A percentile compares a stretch with the other conserved stretches of the same genome.
Evolutionary conservation across 2,329 filamentous ascomycete genomes (phyloP).

Genomic region (Calonectria pseudoreteaudii): DNA sequence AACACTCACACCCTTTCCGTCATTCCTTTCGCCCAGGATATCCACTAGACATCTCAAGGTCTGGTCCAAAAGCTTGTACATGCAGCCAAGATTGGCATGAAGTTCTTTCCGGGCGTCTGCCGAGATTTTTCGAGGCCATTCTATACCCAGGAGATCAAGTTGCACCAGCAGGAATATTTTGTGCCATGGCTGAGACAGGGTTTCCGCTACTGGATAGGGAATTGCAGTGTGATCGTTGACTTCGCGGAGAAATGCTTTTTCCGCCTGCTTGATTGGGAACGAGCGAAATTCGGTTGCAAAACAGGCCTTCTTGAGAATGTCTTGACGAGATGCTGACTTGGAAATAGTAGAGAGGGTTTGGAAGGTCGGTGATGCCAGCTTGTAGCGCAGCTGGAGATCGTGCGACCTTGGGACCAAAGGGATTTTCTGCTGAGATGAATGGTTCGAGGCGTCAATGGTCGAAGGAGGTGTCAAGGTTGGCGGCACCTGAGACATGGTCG

Average conservation of each 20-base stretch:
- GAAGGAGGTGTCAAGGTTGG: background rate
- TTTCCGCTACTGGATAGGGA: slow-evolving; percentile 50
- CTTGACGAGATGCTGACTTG: slow-evolving; percentile 42
- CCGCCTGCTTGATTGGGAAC: slow-evolving; percentile 50
- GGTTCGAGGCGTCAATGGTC: background rate
- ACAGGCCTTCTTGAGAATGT: slow-evolving; percentile 53
- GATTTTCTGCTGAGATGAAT: background rate
- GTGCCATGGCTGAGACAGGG: slow-evolving; percentile 72
- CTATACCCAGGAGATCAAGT: slow-evolving; percentile 72
- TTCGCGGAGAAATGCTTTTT: slow-evolving; percentile 51
- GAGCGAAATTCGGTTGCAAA: slow-evolving; percentile 52
- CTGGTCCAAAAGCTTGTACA: slow-evolving; percentile 49
- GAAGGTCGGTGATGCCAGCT: slow-evolving; percentile 47
- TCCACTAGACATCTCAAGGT: slow-evolving; percentile 54
- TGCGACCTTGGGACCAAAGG: slow-evolving; percentile 19
- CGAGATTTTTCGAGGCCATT: slow-evolving; percentile 65
- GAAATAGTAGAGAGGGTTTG: slow-evolving; percentile 44
- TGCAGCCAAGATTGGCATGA: slow-evolving; percentile 44
- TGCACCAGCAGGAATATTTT: slow-evolving; percentile 84
- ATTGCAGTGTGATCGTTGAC: slow-evolving; percentile 54
- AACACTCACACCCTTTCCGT: slow-evolving; percentile 75
- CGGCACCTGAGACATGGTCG: background rate
- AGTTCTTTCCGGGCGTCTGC: slow-evolving; percentile 48
- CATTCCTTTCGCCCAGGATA: slow-evolving; percentile 55
- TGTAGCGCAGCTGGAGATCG: slow-evolving; percentile 50